These are phyloP conservation scores for Saccharomycopsis fibuligera DNA, from an alignment of 805 yeast genomes.

Conservation along the genomic window DNA sequence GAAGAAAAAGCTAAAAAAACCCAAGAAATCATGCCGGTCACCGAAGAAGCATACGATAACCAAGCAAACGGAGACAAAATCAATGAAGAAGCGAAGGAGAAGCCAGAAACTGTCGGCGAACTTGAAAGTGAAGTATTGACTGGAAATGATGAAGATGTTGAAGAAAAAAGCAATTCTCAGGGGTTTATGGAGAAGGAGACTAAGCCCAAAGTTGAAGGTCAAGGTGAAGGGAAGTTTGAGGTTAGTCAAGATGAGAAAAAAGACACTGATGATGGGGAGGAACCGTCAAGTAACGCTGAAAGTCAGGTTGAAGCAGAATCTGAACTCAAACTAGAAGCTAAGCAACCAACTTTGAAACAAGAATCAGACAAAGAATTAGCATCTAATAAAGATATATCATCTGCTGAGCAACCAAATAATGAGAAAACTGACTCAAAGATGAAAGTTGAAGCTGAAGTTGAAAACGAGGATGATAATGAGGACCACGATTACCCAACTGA, in stretches of 20 bases:
- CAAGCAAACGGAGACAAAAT: too few relatives aligned
- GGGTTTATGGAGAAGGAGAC: not conserved
- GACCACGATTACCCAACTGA: too few relatives aligned
- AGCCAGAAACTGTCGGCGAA: not conserved
- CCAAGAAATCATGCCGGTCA: too few relatives aligned
- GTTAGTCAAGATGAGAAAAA: not conserved
- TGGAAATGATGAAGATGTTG: not conserved
- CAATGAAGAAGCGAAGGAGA: too few relatives aligned
- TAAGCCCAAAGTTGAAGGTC: not conserved
- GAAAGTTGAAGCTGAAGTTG: too few relatives aligned
- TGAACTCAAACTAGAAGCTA: not conserved
- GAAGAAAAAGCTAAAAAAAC: too few relatives aligned
- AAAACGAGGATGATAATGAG: too few relatives aligned
- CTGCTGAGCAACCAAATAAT: too few relatives aligned
- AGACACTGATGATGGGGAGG: not conserved
- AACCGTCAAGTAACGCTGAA: not conserved
- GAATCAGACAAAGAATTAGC: too few relatives aligned
- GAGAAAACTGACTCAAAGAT: too few relatives aligned
- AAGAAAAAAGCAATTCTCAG: not conserved
- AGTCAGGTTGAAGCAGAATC: not conserved
- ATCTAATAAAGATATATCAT: too few relatives aligned
- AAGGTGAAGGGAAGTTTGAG: not conserved
- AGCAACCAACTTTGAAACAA: not conserved
- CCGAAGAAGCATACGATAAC: too few relatives aligned
- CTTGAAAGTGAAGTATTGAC: not conserved